Conservation (phyloP, 2,329 filamentous ascomycete species). For the Phyllosticta citrichinensis region DNA sequence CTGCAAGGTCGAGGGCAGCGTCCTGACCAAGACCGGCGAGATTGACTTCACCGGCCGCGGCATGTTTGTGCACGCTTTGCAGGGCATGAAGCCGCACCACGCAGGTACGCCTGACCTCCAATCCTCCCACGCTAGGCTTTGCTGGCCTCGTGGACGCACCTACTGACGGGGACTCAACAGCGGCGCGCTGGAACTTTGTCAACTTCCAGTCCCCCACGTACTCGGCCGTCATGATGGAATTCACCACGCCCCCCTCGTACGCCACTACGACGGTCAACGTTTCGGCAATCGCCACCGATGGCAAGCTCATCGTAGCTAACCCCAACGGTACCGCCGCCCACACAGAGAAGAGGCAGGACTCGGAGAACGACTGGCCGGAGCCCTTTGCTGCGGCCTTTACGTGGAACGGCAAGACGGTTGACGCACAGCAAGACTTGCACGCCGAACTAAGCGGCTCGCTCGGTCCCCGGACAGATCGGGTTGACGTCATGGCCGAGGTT, state of each 20-base stretch:
- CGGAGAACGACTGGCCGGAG: slow-evolving; percentile 79
- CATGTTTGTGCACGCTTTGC: slow-evolving; percentile 74
- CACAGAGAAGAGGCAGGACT: slow-evolving; percentile 58
- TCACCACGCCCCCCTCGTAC: slow-evolving; percentile 86
- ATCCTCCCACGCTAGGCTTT: slow-evolving; percentile 1
- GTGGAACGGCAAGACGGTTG: slow-evolving; percentile 70
- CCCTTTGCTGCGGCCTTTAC: slow-evolving; percentile 64
- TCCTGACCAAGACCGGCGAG: slow-evolving; percentile 71
- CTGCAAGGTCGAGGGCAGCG: slow-evolving; percentile 69
- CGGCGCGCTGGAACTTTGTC: slow-evolving; percentile 85
- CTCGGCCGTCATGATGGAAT: slow-evolving; percentile 92
- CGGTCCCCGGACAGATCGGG: slow-evolving; percentile 62
- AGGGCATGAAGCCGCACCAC: slow-evolving; percentile 99
- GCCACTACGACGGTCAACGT: slow-evolving; percentile 75
- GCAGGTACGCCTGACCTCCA: slow-evolving; percentile 46
- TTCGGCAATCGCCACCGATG: slow-evolving; percentile 71
- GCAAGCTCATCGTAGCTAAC: slow-evolving; percentile 67
- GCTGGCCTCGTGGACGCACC: neutral
- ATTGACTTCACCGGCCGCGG: slow-evolving; percentile 74
- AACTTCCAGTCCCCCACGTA: slow-evolving; percentile 81
- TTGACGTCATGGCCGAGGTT: slow-evolving; percentile 95
- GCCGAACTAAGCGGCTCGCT: slow-evolving; percentile 61
- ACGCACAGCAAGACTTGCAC: slow-evolving; percentile 57
- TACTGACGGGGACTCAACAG: slow-evolving; percentile 24
- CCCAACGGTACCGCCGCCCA: slow-evolving; percentile 57